Percentiles rank a stretch among this genome's conserved stretches.
phyloP scores from a whole-genome alignment of 805 yeast genomes.

The Yarrowia sp. region DNA sequence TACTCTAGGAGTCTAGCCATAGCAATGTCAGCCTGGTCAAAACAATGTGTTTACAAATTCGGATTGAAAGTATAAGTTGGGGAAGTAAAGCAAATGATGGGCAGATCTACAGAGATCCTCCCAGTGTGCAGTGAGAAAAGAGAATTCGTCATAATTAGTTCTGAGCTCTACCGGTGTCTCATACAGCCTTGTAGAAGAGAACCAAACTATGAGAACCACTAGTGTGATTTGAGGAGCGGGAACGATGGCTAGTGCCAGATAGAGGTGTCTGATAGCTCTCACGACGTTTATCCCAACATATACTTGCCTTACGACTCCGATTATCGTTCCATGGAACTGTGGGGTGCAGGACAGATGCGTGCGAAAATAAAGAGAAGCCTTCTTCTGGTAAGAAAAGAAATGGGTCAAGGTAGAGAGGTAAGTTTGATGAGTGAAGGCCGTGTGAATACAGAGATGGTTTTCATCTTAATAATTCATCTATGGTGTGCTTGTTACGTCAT shows the following conservation, averaged over 20 bases:
- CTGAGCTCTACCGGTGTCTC: background rate
- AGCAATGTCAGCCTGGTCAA: no score
- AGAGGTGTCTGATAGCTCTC: no score
- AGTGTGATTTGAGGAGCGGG: background rate
- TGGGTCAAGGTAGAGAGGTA: no score
- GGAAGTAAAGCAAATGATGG: background rate
- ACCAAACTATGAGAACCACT: background rate
- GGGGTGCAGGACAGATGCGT: conserved; percentile 1
- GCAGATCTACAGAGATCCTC: background rate
- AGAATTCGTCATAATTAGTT: background rate
- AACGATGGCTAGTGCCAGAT: no score
- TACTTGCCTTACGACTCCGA: no score
- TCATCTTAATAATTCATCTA: no score
- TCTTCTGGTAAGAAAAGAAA: background rate
- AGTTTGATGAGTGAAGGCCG: no score
- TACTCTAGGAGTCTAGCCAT: no score
- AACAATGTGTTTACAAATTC: background rate
- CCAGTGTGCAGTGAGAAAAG: background rate
- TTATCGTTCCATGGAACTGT: background rate
- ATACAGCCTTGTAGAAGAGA: background rate
- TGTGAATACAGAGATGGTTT: no score
- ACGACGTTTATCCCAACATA: no score
- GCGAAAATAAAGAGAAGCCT: background rate
- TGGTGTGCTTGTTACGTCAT: no score
- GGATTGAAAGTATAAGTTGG: background rate